phyloP scores from a whole-genome alignment of 2,329 filamentous ascomycete genomes.

The Paecilomyces variotii region DNA sequence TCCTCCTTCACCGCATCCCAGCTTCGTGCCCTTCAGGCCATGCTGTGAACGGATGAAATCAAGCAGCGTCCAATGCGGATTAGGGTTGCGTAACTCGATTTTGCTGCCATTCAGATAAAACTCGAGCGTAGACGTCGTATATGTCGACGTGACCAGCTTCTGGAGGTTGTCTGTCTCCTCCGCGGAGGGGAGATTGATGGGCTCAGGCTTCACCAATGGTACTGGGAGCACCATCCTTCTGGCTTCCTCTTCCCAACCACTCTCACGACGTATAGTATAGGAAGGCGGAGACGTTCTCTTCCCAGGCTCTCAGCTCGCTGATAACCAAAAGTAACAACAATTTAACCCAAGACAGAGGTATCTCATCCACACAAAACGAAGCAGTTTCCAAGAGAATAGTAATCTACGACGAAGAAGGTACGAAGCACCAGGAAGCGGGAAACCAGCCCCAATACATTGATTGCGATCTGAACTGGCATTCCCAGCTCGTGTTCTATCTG shows the following conservation, averaged over 20 bases:
- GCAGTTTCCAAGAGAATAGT: background rate
- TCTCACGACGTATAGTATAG: background rate
- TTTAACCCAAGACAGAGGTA: background rate
- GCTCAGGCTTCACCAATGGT: background rate
- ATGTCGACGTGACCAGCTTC: slow-evolving; percentile 7
- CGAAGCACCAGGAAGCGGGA: background rate
- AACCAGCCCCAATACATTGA: background rate
- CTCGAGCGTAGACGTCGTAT: slow-evolving; percentile 47
- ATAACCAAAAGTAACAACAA: background rate
- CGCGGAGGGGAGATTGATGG: background rate
- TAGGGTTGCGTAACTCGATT: slow-evolving; percentile 67
- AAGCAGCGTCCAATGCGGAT: slow-evolving; percentile 76
- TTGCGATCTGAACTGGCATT: background rate
- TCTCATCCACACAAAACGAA: background rate
- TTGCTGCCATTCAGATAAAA: slow-evolving; percentile 86
- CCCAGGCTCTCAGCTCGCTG: background rate
- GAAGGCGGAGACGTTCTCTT: background rate
- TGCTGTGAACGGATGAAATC: slow-evolving; percentile 74
- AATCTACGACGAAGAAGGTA: background rate
- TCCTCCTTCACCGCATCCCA: slow-evolving; percentile 82
- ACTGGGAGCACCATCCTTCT: slow-evolving; percentile 5
- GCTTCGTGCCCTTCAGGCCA: slow-evolving; percentile 79
- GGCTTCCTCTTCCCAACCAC: background rate
- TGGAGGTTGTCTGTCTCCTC: slow-evolving; percentile 4
- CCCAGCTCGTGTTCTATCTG: background rate